Evolutionary conservation across 306 rosid genomes (phyloP).

Genomic region (Lathyrus sativus): DNA sequence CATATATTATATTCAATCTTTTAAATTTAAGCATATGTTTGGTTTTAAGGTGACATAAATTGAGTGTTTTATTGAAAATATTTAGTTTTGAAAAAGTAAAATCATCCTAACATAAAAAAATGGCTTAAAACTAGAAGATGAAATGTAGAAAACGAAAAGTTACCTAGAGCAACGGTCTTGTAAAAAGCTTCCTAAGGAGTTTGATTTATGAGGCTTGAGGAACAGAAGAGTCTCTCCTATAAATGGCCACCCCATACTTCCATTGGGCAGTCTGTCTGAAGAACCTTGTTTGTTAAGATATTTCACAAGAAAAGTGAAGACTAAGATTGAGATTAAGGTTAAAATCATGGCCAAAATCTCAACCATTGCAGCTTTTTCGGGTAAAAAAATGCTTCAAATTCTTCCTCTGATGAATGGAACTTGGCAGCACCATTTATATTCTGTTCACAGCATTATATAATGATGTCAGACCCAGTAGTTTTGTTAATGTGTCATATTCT

Average conservation of each 20-base stretch:
- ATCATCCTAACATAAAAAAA: too few relatives aligned
- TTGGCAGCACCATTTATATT: not conserved
- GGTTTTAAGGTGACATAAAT: too few relatives aligned
- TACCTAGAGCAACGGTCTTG: slow-evolving; percentile 64
- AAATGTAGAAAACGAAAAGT: not conserved
- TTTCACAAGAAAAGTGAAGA: slow-evolving; percentile 48
- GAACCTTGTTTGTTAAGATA: slow-evolving; percentile 17
- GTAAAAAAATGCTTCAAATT: slow-evolving; percentile 17
- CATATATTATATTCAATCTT: too few relatives aligned
- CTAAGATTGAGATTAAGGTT: slow-evolving; percentile 37
- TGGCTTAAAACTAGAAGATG: not conserved
- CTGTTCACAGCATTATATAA: not conserved
- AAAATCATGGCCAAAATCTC: slow-evolving; percentile 31
- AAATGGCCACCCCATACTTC: slow-evolving; percentile 76
- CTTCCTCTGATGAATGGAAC: not conserved
- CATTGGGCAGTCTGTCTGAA: slow-evolving; percentile 50
- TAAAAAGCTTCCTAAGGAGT: slow-evolving; percentile 64
- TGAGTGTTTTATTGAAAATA: too few relatives aligned
- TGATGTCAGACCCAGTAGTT: not conserved
- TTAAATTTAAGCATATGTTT: too few relatives aligned
- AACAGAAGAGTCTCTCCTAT: slow-evolving; percentile 65
- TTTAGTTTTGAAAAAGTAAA: too few relatives aligned
- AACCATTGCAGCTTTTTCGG: slow-evolving; percentile 39
- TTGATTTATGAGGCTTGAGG: slow-evolving; percentile 70
- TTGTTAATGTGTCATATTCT: too few relatives aligned